Evolutionary conservation across 139 green algal species (phyloP), one percentile per base, ranked within the genome.

Genomic region (Eudorina sp.): DNA sequence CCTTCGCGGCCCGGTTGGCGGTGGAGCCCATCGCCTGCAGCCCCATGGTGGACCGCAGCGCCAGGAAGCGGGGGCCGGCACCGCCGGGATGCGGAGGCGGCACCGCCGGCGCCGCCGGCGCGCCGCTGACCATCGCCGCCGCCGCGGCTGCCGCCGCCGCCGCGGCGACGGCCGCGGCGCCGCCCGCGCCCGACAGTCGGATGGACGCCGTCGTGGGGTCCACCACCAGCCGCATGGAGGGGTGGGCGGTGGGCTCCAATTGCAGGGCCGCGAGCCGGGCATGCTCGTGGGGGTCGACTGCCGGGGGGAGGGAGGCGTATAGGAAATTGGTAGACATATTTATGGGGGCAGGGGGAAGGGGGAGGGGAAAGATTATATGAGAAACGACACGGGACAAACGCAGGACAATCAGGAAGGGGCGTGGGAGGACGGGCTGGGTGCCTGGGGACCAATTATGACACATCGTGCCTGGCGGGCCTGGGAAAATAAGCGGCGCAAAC

Each of bases 1-100:
- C 77, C 53, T 84, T 84, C 21, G 77, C 77, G 8, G 77, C 77
- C 21, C 77, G 77, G 36, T 84, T 84, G 19, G 77, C 77, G 53
- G 38, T 53, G 7, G 53, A 72, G 34, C 77, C 53, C n/a, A 58
- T 43, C 23, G 77, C 77, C 18, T 84, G 77, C 7, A 55, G 53
- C 34, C 53, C 53, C 77, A 84, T 84, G 3, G 77, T 72, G 36
- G 77, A 84, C 0, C 77, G 77, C 3, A 84, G 53, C 6, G 77
- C 77, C 77, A 84, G 77, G 34, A 84, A 40, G 9, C 77, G 77
- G n/a, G 51, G n/a, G 31, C 48, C 75, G 41, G 21, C 36, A 14
- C n/a, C 4, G 27, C 11, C 73, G n/a, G n/a, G n/a, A n/a, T n/a
- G 11, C 45, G 45, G 36, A 16, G 36, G 31, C 31, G n/a, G 1